Evolutionary conservation across 345 rosid genomes (phyloP).

Genomic region (Rhodamnia rubescens): DNA sequence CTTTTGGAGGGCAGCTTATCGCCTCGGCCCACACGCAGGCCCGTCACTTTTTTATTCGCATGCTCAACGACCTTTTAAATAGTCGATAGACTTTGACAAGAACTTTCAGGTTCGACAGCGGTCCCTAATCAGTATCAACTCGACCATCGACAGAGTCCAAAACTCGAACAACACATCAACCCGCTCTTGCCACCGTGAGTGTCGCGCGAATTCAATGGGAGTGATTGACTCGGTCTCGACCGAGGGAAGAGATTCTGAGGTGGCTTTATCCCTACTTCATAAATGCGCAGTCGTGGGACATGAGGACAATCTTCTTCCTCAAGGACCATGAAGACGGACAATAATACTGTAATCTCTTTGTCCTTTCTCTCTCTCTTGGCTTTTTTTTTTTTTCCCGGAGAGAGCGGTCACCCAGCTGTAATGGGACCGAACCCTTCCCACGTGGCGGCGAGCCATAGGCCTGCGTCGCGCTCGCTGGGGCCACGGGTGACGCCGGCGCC

Average conservation of each 20-base stretch:
- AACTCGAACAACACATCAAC: no score
- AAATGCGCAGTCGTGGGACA: neutral
- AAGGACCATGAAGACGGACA: neutral
- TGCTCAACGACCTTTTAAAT: rapidly evolving
- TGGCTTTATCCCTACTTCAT: neutral
- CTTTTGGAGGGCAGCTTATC: neutral
- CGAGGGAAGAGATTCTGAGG: neutral
- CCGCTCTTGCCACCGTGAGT: neutral
- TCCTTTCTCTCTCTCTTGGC: neutral
- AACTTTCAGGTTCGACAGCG: rapidly evolving
- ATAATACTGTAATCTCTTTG: neutral
- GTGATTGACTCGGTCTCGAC: neutral
- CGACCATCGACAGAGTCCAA: no score
- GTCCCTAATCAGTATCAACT: rapidly evolving
- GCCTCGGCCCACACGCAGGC: neutral
- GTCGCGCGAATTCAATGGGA: rapidly evolving
- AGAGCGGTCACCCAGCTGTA: neutral
- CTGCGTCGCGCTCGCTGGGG: neutral
- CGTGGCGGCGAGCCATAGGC: neutral
- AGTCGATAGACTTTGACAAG: rapidly evolving
- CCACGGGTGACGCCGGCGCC: slow-evolving; percentile 3
- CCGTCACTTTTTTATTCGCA: neutral
- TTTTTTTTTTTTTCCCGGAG: no score
- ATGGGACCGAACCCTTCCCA: neutral
- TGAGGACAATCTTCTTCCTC: neutral